phyloP scores from a whole-genome alignment of 345 rosid genomes.

The Euclidium syriacum region DNA sequence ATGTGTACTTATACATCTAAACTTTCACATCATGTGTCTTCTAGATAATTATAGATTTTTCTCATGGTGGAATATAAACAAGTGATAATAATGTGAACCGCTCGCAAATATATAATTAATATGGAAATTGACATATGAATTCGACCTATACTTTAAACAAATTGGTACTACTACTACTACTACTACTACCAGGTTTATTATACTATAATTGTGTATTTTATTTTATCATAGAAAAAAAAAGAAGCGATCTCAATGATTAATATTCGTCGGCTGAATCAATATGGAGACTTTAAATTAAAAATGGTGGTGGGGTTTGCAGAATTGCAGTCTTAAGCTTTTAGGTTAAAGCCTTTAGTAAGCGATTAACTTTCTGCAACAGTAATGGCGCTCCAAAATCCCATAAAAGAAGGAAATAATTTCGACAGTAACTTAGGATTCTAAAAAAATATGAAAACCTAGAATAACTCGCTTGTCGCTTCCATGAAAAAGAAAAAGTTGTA shows the following conservation, averaged over 20 bases:
- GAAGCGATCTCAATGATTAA: constrained; percentile 28
- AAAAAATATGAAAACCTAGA: not conserved
- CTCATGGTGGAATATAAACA: not conserved
- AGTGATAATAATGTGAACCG: not conserved
- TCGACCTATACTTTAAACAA: not conserved
- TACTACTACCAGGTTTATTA: not conserved
- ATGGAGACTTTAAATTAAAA: not conserved
- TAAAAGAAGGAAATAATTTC: constrained; percentile 13
- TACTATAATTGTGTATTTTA: constrained; percentile 3
- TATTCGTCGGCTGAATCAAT: constrained; percentile 22
- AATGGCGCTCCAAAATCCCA: constrained; percentile 12
- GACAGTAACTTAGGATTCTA: constrained; percentile 17
- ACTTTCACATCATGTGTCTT: constrained; percentile 8
- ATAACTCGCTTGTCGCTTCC: constrained; percentile 10
- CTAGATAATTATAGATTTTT: not conserved
- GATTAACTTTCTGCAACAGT: constrained; percentile 26
- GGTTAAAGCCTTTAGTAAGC: constrained; percentile 28
- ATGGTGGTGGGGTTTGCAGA: constrained; percentile 25
- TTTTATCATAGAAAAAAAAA: constrained; percentile 11
- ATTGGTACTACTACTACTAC: not conserved
- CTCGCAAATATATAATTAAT: not conserved
- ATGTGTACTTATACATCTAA: not conserved
- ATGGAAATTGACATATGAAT: not conserved
- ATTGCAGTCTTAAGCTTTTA: constrained; percentile 13
- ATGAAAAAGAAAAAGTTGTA: constrained; percentile 10